Conservation (phyloP, 306 rosid species). For the Corylus avellana region DNA sequence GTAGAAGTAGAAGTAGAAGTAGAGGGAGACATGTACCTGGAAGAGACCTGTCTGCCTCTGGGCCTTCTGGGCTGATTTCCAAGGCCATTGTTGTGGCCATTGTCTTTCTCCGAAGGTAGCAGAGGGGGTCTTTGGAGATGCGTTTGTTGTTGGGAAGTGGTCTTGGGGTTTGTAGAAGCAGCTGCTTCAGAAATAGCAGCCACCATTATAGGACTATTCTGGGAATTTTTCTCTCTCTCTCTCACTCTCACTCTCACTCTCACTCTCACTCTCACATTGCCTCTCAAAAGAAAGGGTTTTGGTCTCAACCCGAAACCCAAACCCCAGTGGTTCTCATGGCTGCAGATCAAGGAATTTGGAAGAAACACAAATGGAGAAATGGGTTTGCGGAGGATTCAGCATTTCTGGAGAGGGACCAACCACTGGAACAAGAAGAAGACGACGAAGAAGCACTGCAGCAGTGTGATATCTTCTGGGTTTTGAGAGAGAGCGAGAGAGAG, state of each 20-base stretch:
- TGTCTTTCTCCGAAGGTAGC: slow-evolving; percentile 60
- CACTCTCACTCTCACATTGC: slow-evolving; percentile 50
- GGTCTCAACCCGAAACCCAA: slow-evolving; percentile 18
- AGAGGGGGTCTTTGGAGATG: slow-evolving; percentile 51
- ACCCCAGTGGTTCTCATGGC: slow-evolving; percentile 20
- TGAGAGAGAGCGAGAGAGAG: slow-evolving; percentile 14
- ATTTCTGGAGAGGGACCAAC: slow-evolving; percentile 22
- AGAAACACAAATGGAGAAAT: slow-evolving; percentile 25
- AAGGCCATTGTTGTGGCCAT: slow-evolving; percentile 38
- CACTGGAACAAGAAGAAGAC: slow-evolving; percentile 22
- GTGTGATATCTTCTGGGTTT: slow-evolving; percentile 5
- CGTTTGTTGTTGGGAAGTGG: slow-evolving; percentile 25
- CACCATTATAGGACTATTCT: slow-evolving; percentile 63
- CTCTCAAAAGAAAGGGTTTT: slow-evolving; percentile 17
- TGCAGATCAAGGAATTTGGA: slow-evolving; percentile 36
- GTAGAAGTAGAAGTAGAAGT: slow-evolving; percentile 74
- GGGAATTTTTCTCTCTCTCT: slow-evolving; percentile 9
- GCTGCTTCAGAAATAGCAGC: slow-evolving; percentile 88
- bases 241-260: not conserved
- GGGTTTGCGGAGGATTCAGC: slow-evolving; percentile 48
- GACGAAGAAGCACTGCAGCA: slow-evolving; percentile 24
- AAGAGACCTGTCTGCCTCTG: slow-evolving; percentile 82
- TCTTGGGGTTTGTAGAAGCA: slow-evolving; percentile 41
- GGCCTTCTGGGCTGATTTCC: slow-evolving; percentile 46
- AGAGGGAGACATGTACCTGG: slow-evolving; percentile 94